Evolutionary conservation across 2,329 filamentous ascomycete species (phyloP).

Genomic region (Xylaria sp.): DNA sequence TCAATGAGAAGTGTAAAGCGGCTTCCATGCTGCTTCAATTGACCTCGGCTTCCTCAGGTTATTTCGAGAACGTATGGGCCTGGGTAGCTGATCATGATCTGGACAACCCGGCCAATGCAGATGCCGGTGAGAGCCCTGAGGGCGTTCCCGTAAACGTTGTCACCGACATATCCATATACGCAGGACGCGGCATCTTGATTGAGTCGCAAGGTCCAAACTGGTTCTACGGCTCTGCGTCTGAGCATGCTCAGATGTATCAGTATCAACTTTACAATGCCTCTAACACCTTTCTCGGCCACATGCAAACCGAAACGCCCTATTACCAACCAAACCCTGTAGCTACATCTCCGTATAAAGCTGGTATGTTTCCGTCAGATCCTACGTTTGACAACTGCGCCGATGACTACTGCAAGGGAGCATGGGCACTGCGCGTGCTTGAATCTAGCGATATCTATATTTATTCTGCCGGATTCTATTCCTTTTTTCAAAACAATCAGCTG

Average conservation of each 20-base stretch:
- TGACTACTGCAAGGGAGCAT: no score
- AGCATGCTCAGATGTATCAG: constrained; percentile 59
- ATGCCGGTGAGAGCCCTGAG: no score
- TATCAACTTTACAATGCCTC: constrained; percentile 71
- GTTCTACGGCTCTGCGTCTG: constrained; percentile 67
- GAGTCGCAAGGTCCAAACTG: constrained; percentile 65
- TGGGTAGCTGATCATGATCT: constrained; percentile 72
- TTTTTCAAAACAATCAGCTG: no score
- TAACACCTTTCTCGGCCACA: constrained; percentile 71
- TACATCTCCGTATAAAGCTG: no score
- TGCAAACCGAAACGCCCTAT: constrained; percentile 61
- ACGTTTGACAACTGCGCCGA: no score
- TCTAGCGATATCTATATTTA: no score
- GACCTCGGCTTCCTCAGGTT: constrained; percentile 58
- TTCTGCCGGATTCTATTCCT: no score
- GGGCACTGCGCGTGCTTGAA: no score
- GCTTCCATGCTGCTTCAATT: constrained; percentile 65
- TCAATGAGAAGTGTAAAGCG: constrained; percentile 67
- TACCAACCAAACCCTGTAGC: constrained; percentile 11
- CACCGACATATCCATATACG: constrained; percentile 49
- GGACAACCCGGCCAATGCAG: background rate
- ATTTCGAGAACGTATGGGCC: constrained; percentile 68
- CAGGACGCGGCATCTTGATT: constrained; percentile 40
- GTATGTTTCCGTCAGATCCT: no score
- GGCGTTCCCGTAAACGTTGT: no score